Evolutionary conservation across 2,329 filamentous ascomycete species (phyloP).

Genomic region (Anthostomella pinea): DNA sequence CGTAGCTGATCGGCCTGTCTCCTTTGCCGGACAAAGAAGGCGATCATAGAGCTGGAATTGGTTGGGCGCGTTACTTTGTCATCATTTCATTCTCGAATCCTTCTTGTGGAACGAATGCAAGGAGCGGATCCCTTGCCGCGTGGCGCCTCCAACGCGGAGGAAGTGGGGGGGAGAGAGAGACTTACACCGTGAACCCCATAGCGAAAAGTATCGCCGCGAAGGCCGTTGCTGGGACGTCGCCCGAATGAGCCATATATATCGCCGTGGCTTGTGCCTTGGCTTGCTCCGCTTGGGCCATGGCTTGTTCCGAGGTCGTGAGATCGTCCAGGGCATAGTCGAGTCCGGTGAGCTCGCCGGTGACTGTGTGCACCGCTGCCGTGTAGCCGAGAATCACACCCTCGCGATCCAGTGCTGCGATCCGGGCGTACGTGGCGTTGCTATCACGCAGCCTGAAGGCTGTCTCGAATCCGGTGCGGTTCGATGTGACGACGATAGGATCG

Average conservation of each 20-base stretch:
- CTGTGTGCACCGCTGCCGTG: conserved; percentile 6
- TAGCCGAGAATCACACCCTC: conserved; percentile 8
- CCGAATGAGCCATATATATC: background rate
- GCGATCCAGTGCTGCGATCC: conserved; percentile 7
- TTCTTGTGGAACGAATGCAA: no score
- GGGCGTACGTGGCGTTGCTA: conserved; percentile 3
- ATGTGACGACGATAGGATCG: conserved; percentile 1
- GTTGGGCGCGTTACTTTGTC: no score
- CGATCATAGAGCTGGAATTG: no score
- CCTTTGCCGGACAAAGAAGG: no score
- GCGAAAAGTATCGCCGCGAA: conserved; percentile 6
- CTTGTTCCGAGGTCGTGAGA: conserved; percentile 1
- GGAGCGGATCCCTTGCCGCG: no score
- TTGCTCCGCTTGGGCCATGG: no score
- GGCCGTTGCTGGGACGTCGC: background rate
- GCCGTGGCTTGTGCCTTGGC: background rate
- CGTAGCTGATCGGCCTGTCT: no score
- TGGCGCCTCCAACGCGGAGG: no score
- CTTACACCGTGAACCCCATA: conserved; percentile 10
- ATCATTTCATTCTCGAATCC: no score
- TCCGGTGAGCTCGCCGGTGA: background rate
- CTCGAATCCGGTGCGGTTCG: conserved; percentile 12
- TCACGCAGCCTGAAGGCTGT: conserved; percentile 5
- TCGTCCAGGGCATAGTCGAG: conserved; percentile 6
- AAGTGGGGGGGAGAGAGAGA: background rate